Percentiles rank a stretch among this genome's conserved stretches.
These are phyloP conservation scores for Pseudophaeomoniella oleicola DNA, from an alignment of 2,329 filamentous ascomycete genomes.

Conservation along the genomic window DNA sequence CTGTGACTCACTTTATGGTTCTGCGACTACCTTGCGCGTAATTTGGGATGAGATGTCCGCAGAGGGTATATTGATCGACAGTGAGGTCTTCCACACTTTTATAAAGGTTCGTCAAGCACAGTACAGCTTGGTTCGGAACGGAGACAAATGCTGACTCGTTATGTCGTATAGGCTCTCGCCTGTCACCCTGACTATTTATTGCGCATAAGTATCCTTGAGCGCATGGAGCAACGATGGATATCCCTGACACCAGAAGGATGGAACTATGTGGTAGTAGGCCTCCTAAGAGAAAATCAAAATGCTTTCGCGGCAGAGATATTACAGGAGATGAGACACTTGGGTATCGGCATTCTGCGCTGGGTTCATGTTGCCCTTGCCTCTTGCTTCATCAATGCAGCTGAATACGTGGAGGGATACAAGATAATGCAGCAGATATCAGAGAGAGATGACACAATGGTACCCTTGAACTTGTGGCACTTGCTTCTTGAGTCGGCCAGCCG, in stretches of 20 bases:
- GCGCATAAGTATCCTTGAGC: not conserved
- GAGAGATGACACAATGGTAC: not conserved
- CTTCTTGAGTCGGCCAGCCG: not conserved
- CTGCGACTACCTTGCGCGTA: not conserved
- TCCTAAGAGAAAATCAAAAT: not conserved
- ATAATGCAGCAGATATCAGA: not conserved
- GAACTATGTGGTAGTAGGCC: not conserved
- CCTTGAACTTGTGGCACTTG: not conserved
- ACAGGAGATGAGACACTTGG: not conserved
- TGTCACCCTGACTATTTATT: constrained; percentile 1
- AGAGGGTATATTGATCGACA: not conserved
- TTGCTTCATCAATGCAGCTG: not conserved
- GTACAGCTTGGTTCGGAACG: too few species aligned
- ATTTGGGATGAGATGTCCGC: not conserved
- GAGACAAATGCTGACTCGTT: not conserved
- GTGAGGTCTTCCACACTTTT: not conserved
- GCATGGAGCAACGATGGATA: not conserved
- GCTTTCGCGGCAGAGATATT: not conserved
- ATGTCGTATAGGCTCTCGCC: not conserved
- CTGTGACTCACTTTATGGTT: not conserved
- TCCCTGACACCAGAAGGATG: not conserved
- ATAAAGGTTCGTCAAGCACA: not conserved
- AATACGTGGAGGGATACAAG: not conserved
- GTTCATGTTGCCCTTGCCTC: not conserved
- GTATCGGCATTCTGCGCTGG: not conserved